Evolutionary conservation across 1,139 yeast genomes (phyloP), one percentile per base, ranked within the genome.

Genomic region (Wickerhamiella infanticola): DNA sequence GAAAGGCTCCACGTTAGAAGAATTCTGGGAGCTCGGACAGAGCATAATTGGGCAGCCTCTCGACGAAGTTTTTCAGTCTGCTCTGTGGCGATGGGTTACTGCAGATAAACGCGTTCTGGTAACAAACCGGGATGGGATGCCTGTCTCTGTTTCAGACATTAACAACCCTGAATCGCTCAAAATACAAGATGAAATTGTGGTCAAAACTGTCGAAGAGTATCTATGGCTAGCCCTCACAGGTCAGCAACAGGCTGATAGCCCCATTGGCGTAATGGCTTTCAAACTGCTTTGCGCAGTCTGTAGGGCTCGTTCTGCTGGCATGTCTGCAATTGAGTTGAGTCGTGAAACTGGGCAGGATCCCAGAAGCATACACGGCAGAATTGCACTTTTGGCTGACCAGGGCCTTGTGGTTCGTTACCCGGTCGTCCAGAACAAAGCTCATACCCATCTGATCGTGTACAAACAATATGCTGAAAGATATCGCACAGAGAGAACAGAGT

Each of bases 151-250:
- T 8, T 18, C 13, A 11, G 39, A 31, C 23, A 45, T 42, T 8
- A 7, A 38, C 7, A 35, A 7, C 9, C 33, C 37, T 2, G 41
- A 38, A 8, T 31, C 13, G 11, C 11, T 26, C 37, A 23, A 3
- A 9, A 24, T 24, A 3, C 18, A 41, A 5, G 33, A 44, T 11
- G 42, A 48, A 3, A 47, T 60, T 4, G 53, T 58, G n/a, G 51
- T 64, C 1, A 56, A 51, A 35, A 65, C 65, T 3, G 53, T 59
- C 5, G 66, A 59, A 36, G 63, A 63, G 23, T 50, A 55, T 24
- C 64, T 64, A 40, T 66, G 68, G 67, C 45, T 53, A 13, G 57
- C 55, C 7, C 52, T 66, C 13, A 65, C 69, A 0, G 68, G 67
- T 1, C 48, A 50, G 26, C 58, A 63, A 1, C 57, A 56, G 33